phyloP scores from a whole-genome alignment of 2,329 filamentous ascomycete species.

The Sclerotinia nivalis region DNA sequence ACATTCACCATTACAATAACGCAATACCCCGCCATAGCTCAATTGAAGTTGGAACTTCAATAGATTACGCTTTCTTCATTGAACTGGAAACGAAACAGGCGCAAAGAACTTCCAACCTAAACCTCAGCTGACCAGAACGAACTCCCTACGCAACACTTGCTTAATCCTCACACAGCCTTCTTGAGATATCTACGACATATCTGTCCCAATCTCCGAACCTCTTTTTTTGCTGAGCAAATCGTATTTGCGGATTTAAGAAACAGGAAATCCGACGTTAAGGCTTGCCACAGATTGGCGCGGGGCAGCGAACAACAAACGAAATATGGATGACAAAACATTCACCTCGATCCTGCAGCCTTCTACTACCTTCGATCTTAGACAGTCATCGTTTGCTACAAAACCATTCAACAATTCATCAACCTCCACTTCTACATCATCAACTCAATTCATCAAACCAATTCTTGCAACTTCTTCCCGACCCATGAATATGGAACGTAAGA shows the following conservation, averaged over 20 bases:
- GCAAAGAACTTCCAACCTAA: constrained; percentile 37
- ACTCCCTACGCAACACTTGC: constrained; percentile 23
- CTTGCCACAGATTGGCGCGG: constrained; percentile 21
- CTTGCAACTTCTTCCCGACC: constrained; percentile 31
- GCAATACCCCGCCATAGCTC: constrained; percentile 22
- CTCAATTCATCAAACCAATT: constrained; percentile 29
- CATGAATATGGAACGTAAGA: constrained; percentile 34
- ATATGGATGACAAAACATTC: constrained; percentile 30
- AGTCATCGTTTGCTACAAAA: constrained; percentile 28
- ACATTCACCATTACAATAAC: constrained; percentile 26
- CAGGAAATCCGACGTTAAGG: constrained; percentile 1
- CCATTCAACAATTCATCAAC: constrained; percentile 30
- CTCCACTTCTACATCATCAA: constrained; percentile 13
- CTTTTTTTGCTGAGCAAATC: background rate
- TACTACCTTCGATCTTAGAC: constrained; percentile 37
- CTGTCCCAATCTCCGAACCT: constrained; percentile 8
- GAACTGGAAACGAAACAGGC: constrained; percentile 30
- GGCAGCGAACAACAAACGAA: constrained; percentile 24
- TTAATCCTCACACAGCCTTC: constrained; percentile 12
- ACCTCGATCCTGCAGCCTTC: constrained; percentile 36
- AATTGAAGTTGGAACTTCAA: constrained; percentile 15
- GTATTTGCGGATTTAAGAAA: constrained; percentile 20
- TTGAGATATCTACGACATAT: constrained; percentile 24
- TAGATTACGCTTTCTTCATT: constrained; percentile 30
- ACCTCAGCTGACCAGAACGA: constrained; percentile 35